Evolutionary conservation across 139 green algal species (phyloP).

Genomic region (Coelastrella sp.): DNA sequence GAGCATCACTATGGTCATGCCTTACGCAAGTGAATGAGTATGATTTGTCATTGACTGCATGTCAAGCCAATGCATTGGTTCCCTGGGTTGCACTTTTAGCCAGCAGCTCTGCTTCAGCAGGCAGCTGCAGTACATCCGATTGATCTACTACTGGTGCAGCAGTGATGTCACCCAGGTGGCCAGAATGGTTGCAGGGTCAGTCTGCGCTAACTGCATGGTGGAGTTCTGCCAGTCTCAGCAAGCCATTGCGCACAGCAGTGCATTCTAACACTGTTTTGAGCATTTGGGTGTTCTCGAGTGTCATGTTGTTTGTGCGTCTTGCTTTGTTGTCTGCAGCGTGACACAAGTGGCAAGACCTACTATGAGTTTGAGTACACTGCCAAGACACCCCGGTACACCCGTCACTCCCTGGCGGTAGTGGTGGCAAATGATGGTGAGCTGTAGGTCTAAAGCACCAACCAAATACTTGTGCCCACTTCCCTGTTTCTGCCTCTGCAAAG

Average conservation of each 20-base stretch:
- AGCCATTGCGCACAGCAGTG: too few species aligned
- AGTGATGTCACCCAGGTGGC: too few species aligned
- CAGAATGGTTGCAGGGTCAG: too few species aligned
- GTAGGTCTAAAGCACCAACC: too few species aligned
- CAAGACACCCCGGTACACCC: slow-evolving; percentile 63
- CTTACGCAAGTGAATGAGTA: too few species aligned
- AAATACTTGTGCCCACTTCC: too few species aligned
- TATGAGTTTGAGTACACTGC: slow-evolving; percentile 94
- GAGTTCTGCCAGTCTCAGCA: background rate
- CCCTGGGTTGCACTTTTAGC: background rate
- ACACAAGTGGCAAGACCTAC: slow-evolving; percentile 86
- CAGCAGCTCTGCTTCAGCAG: background rate
- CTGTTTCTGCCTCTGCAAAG: too few species aligned
- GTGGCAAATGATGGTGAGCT: slow-evolving; percentile 77
- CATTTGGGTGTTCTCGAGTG: slow-evolving; percentile 3
- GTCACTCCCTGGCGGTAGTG: slow-evolving; percentile 85
- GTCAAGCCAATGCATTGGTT: too few species aligned
- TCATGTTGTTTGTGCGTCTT: background rate
- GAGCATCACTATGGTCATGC: too few species aligned
- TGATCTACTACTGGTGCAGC: too few species aligned
- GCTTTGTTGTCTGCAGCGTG: slow-evolving; percentile 57
- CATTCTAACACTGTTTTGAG: background rate
- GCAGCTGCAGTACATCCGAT: background rate
- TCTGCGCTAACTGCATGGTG: background rate
- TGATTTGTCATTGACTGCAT: too few species aligned